These are phyloP conservation scores for Capsicum rhomboideum DNA, from an alignment of 257 asterid species.

Conservation along the genomic window DNA sequence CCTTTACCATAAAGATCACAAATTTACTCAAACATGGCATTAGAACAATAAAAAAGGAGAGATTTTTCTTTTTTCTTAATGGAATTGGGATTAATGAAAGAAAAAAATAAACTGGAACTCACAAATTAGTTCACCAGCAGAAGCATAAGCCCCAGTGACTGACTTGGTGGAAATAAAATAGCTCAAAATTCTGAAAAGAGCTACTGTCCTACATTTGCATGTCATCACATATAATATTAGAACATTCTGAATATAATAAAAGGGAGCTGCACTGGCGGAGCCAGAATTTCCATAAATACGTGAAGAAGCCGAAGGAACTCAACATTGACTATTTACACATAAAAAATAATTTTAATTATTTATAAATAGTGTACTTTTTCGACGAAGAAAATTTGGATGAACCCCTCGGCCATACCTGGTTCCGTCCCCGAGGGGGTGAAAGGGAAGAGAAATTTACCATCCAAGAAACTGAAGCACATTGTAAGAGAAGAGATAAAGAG, in stretches of 20 bases:
- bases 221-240: neutral
- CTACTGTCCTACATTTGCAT: constrained; percentile 40
- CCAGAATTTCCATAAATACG: too few species aligned
- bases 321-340: too few species aligned
- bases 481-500: constrained; percentile 54
- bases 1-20: constrained; percentile 31
- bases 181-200: constrained; percentile 52
- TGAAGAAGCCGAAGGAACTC: too few species aligned
- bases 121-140: constrained; percentile 75
- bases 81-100: neutral
- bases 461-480: constrained; percentile 61
- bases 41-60: neutral
- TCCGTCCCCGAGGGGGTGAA: neutral
- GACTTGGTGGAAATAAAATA: constrained; percentile 39
- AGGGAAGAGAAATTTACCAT: constrained; percentile 39
- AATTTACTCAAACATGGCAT: neutral
- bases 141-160: constrained; percentile 45
- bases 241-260: neutral
- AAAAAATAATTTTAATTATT: too few species aligned
- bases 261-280: neutral
- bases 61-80: neutral
- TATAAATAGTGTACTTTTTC: too few species aligned
- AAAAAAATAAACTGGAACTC: constrained; percentile 10
- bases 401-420: too few species aligned
- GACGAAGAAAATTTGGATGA: too few species aligned